phyloP scores from a whole-genome alignment of 2,329 filamentous ascomycete species.

The Trichoderma afroharzianum region DNA sequence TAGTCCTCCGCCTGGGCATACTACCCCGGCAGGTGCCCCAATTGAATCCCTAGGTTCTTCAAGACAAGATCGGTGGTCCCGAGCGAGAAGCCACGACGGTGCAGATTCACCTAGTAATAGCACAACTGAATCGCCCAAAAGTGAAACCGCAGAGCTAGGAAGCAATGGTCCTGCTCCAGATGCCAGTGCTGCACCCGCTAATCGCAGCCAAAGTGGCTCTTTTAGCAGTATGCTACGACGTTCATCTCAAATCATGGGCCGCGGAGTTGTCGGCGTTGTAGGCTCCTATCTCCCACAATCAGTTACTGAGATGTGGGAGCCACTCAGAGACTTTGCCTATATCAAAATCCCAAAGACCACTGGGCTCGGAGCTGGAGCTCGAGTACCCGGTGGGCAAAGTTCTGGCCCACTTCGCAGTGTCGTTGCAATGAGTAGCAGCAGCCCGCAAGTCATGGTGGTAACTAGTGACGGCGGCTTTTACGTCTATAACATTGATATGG shows the following conservation, averaged over 20 bases:
- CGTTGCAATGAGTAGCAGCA: conserved; percentile 94
- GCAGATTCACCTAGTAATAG: conserved; percentile 40
- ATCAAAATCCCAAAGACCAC: conserved; percentile 77
- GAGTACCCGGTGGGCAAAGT: conserved; percentile 31
- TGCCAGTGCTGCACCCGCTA: conserved; percentile 26
- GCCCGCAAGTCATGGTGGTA: conserved; percentile 95
- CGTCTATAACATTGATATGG: conserved; percentile 92
- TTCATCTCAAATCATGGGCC: conserved; percentile 90
- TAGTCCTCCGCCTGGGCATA: conserved; percentile 43
- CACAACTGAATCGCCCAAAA: conserved; percentile 51
- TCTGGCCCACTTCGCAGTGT: conserved; percentile 70
- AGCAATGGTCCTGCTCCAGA: conserved; percentile 23
- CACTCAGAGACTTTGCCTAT: conserved; percentile 89
- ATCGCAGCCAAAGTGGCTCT: conserved; percentile 63
- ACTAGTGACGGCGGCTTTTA: conserved; percentile 95
- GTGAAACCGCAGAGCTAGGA: conserved; percentile 43
- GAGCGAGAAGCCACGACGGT: conserved; percentile 50
- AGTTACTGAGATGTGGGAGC: conserved; percentile 98
- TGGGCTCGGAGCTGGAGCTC: conserved; percentile 20
- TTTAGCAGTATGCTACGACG: conserved; percentile 89
- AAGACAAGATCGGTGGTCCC: conserved; percentile 50
- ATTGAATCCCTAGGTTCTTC: conserved; percentile 40
- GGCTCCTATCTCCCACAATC: conserved; percentile 90
- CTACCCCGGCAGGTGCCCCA: conserved; percentile 35
- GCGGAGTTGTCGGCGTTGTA: conserved; percentile 81